These are phyloP conservation scores for Sporothrix euskadiensis DNA, from an alignment of 2,329 filamentous ascomycete species.

Conservation along the genomic window DNA sequence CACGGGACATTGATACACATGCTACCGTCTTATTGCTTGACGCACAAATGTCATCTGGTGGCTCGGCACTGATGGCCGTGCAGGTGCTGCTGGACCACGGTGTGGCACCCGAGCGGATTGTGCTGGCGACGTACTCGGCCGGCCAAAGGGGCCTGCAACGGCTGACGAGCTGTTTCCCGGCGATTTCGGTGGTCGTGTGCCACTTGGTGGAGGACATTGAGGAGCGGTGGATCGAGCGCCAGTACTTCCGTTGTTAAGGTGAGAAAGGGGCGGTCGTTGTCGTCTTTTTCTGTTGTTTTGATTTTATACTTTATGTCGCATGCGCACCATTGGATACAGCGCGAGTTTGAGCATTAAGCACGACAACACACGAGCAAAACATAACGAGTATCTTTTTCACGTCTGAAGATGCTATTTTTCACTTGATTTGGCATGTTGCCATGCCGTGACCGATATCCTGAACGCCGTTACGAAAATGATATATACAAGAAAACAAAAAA, in stretches of 20 bases:
- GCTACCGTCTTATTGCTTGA: slow-evolving; percentile 79
- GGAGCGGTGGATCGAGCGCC: slow-evolving; percentile 84
- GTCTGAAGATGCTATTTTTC: not conserved
- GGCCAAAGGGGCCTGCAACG: slow-evolving; percentile 81
- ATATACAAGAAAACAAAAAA: not conserved
- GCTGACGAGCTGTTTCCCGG: slow-evolving; percentile 84
- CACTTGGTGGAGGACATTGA: slow-evolving; percentile 79
- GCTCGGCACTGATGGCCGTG: slow-evolving; percentile 85
- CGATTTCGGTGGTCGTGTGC: slow-evolving; percentile 82
- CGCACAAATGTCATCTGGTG: slow-evolving; percentile 91
- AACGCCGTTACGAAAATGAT: slow-evolving; percentile 7
- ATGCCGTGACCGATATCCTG: not conserved
- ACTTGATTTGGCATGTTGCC: not conserved
- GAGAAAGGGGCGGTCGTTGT: too few relatives aligned
- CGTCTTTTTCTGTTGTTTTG: not conserved
- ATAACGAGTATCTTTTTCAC: not conserved
- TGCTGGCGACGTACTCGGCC: slow-evolving; percentile 90
- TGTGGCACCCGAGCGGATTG: slow-evolving; percentile 78
- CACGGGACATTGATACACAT: slow-evolving; percentile 69
- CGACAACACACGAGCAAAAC: not conserved
- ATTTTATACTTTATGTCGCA: not conserved
- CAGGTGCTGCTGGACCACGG: slow-evolving; percentile 95
- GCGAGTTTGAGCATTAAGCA: not conserved
- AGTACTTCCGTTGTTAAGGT: slow-evolving; percentile 80
- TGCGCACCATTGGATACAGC: slow-evolving; percentile 7